Base-by-base conservation (phyloP, 1,284 basidiomycete species). In the Rhodotorula sp. region DNA sequence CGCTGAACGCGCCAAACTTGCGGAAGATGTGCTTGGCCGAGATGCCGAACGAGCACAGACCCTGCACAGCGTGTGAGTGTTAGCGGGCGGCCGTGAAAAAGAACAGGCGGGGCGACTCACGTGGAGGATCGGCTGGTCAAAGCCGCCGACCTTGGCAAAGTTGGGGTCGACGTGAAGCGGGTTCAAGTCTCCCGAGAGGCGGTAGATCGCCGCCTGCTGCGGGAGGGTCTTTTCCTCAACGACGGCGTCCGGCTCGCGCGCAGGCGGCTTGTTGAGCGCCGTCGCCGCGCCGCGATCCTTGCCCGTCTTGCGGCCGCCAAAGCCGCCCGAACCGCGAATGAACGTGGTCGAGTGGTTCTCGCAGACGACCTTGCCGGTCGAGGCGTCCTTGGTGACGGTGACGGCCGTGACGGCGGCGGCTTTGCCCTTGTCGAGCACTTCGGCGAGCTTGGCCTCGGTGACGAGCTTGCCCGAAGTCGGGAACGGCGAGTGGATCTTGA, bases 291-390 rank as follows among this genome's bases (percentile, higher is more conserved):
- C 95, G 68, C 95, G 90, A 81, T 98, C 95, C 73, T 84, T 87
- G 63, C 93, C 93, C 55, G 82, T 84, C 77, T 92, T 91, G 83
- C 91, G 93, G 26, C 96, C 96, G 20, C 92, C 92, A 81, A 99
- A 98, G 8, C 94, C 95, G 58, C 95, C 96, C 51, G 91, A 87
- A 18, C 95, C 95, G 68, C 96, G 91, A 78, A 97, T 88, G 82
- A 98, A 93, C 5, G 95, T 85, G 4, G 95, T 99, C 53, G 88
- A 88, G 81, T 95, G 91, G 81, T 91, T 96, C 83, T 96, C 93
- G 79, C 93, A 96, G 68, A 99, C 86, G 67, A 91, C 83, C 68
- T 91, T 85, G 12, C 93, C 93, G 8, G 89, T 87, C 56, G 80
- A 79, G 79, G 90, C 89, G 81, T 96, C 90, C 77, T 87, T 87